Base-by-base conservation (phyloP, 2,329 filamentous ascomycete genomes). In the Phialemoniopsis sp. region DNA sequence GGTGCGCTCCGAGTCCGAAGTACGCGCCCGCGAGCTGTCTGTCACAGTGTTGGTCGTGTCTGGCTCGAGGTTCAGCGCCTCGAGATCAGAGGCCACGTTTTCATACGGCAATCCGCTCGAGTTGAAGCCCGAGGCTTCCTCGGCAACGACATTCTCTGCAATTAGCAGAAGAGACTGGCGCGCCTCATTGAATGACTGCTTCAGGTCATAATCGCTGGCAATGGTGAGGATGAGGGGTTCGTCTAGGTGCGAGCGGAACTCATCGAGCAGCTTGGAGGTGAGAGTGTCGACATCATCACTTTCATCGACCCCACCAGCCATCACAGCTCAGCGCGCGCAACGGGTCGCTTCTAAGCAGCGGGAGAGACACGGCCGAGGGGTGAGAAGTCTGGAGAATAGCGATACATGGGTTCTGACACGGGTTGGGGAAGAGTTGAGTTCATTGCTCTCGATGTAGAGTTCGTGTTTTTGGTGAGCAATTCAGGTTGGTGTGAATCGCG, bases 61-160 rank as follows among this genome's bases (percentile, higher is more conserved):
- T 34, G 17, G 14, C 7, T 17, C 14, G 19, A 36, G 18, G 15
- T 29, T 21, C 14, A 34, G 32, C 3, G 16, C 32, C 5, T 34
- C 32, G 13, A 34, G 32, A 7, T n/a, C 17, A 9, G 14, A 15
- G 17, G 13, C 32, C 32, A 17, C 4, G 16, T n/a, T 17, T 13
- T 34, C 32, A 21, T 14, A n/a, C 19, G 80, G 76, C 18, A 83
- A 78, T 3, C 85, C 88, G 26, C 85, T 88, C 0, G 87, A 78
- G 48, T 93, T 88, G 54, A 95, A 95, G 0, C 81, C 82, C 9
- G 78, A 81, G 13, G 80, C 76, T 53, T 93, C 87, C 56, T 93
- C 85, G 2, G 66, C 62, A 0, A 67, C 57, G 1, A 85, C 88
- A 42, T 75, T 67, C 21, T 77, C 66, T 37, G 84, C 85, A 13